phyloP scores from a whole-genome alignment of 371 early-diverging fungal species.

The Actinomortierella wolfii region DNA sequence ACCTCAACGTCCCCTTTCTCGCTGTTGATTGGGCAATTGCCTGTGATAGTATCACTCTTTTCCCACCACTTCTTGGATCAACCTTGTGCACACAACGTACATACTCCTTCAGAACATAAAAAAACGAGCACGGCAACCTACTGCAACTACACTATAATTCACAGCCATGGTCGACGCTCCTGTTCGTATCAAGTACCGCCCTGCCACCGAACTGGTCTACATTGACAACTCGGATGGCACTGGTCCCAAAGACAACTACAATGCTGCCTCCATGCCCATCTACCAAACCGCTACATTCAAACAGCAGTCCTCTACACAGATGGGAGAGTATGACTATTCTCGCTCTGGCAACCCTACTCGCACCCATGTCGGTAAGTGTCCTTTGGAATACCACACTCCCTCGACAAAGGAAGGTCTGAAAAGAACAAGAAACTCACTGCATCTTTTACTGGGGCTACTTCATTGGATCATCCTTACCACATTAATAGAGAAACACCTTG shows the following conservation, averaged over 20 bases:
- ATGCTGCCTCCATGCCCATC: conserved; percentile 91
- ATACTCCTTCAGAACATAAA: too few species aligned
- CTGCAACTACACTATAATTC: too few species aligned
- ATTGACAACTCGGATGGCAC: conserved; percentile 70
- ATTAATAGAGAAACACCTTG: conserved; percentile 78
- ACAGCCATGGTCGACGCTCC: conserved; percentile 43
- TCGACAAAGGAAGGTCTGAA: neutral
- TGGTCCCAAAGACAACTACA: conserved; percentile 78
- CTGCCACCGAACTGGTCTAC: conserved; percentile 88
- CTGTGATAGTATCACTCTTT: too few species aligned
- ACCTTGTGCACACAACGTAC: too few species aligned
- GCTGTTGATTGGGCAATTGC: neutral
- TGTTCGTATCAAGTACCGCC: conserved; percentile 66
- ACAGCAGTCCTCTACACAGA: conserved; percentile 76
- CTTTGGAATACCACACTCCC: neutral
- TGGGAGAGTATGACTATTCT: conserved; percentile 93
- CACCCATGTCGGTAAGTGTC: conserved; percentile 72
- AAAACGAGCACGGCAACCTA: too few species aligned
- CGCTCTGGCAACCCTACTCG: conserved; percentile 92
- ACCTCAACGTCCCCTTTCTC: neutral
- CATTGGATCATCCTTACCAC: neutral
- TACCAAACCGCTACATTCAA: conserved; percentile 98
- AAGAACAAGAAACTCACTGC: too few species aligned
- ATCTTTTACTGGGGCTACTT: too few species aligned
- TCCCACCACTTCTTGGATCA: neutral